These are phyloP conservation scores for Lomentospora prolificans DNA, from an alignment of 2,329 filamentous ascomycete species.

Conservation along the genomic window DNA sequence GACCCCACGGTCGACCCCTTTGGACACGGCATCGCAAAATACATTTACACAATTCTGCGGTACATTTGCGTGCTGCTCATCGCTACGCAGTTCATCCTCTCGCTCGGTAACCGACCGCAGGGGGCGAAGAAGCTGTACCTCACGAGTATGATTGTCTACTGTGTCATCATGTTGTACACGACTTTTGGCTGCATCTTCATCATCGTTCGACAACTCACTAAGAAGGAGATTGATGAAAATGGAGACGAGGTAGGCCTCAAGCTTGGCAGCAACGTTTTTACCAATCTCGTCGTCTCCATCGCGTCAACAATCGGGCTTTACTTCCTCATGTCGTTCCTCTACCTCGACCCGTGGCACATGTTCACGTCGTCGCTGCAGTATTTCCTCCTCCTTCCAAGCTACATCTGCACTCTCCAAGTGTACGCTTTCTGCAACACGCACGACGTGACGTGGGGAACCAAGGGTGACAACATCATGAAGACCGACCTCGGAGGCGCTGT, in stretches of 20 bases:
- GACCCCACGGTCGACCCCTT: constrained; percentile 80
- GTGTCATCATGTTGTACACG: constrained; percentile 91
- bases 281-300: constrained; percentile 87
- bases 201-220: constrained; percentile 67
- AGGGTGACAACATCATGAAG: constrained; percentile 91
- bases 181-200: constrained; percentile 85
- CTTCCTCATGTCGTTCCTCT: constrained; percentile 92
- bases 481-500: constrained; percentile 86
- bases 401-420: constrained; percentile 95
- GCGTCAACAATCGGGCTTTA: constrained; percentile 85
- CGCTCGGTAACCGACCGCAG: constrained; percentile 91
- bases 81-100: constrained; percentile 90
- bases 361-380: constrained; percentile 87
- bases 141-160: constrained; percentile 79
- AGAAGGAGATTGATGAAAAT: constrained; percentile 29
- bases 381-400: constrained; percentile 81
- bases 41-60: constrained; percentile 78
- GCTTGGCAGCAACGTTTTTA: constrained; percentile 83
- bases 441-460: constrained; percentile 98
- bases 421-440: constrained; percentile 99
- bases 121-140: constrained; percentile 88
- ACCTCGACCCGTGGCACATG: constrained; percentile 98
- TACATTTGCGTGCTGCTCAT: constrained; percentile 84
- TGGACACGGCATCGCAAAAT: constrained; percentile 71
- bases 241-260: constrained; percentile 32